Conservation (phyloP, 2,329 filamentous ascomycete genomes). For the Lachnellula occidentalis region DNA sequence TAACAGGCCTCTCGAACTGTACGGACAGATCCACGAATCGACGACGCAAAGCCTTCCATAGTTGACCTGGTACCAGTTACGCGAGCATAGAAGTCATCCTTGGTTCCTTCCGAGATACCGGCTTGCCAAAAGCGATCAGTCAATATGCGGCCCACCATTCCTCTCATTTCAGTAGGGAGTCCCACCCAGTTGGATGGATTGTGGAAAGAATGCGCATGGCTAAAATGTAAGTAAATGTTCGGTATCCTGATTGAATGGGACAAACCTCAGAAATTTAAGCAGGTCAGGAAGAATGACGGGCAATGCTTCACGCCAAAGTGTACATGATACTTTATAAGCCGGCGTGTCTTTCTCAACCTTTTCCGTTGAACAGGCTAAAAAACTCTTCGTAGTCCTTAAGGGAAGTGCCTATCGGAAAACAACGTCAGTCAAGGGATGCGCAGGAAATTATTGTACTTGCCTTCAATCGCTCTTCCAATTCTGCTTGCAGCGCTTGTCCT, state of each 20-base stretch:
- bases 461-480: constrained; percentile 71
- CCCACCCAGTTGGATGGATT: constrained; percentile 79
- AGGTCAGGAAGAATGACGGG: constrained; percentile 79
- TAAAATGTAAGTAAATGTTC: constrained; percentile 30
- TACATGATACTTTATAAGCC: constrained; percentile 69
- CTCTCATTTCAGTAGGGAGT: constrained; percentile 68
- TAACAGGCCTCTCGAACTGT: constrained; percentile 92
- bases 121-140: constrained; percentile 98
- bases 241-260: constrained; percentile 27
- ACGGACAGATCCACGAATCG: constrained; percentile 80
- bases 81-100: constrained; percentile 92
- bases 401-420: constrained; percentile 52
- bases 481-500: constrained; percentile 70
- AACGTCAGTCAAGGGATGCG: constrained; percentile 28
- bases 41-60: constrained; percentile 89
- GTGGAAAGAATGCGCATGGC: constrained; percentile 86
- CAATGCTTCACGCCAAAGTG: constrained; percentile 80
- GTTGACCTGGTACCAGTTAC: constrained; percentile 85
- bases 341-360: constrained; percentile 70
- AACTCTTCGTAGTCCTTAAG: constrained; percentile 80
- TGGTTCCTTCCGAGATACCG: constrained; percentile 90
- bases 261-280: constrained; percentile 66
- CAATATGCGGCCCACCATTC: constrained; percentile 73
- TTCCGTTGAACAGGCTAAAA: constrained; percentile 89
- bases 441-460: constrained; percentile 34